Base-by-base conservation (phyloP, 2,329 filamentous ascomycete species). In the Alternaria metachromatica region DNA sequence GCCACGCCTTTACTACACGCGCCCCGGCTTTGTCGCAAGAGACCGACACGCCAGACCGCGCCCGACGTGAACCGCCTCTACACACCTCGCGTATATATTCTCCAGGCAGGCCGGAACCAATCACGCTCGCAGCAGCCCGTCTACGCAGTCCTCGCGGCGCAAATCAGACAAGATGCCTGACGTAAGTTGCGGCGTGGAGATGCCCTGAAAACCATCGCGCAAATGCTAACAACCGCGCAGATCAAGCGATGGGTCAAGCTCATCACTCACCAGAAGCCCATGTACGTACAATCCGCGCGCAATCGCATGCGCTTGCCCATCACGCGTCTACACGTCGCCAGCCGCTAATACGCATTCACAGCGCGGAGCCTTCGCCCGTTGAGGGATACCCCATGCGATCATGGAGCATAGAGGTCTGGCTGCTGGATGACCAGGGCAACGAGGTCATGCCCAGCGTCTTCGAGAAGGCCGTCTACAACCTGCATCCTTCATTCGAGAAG, bases 401-500 rank as follows among this genome's bases (percentile, higher is more conserved):
- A 82, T 99, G 96, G 96, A 94, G 88, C 71, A 92, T 98, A 78
- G 90, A 92, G 81, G 85, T 99, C 72, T 93, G 88, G 82, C 81
- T 98, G 56, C 81, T 97, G 59, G 94, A 97, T 70, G 92, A 96
- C 73, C 89, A 92, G 67, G 94, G 94, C 72, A 92, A 96, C 72
- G 90, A 96, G 81, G 87, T 93, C 55, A 87, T 92, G 8, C 94
- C 95, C 58, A 92, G 84, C 71, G 88, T 94, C 81, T 98, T 97
- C 84, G 92, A 93, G 78, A 97, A 97, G 84, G 95, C 92, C 45
- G 90, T 90, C 60, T 99, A 97, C 84, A 92, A 93, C 76, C 87
- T 99, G 28, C 96, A 99, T 81, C 95, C 96, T 33, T 96, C 93
- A 54, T 99, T 99, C 81, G 92, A 90, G 58, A 92, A 94, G 74